Percentiles rank a stretch among this genome's conserved stretches.
phyloP scores from a whole-genome alignment of 257 asterid species.

The Ilex aquifolium region DNA sequence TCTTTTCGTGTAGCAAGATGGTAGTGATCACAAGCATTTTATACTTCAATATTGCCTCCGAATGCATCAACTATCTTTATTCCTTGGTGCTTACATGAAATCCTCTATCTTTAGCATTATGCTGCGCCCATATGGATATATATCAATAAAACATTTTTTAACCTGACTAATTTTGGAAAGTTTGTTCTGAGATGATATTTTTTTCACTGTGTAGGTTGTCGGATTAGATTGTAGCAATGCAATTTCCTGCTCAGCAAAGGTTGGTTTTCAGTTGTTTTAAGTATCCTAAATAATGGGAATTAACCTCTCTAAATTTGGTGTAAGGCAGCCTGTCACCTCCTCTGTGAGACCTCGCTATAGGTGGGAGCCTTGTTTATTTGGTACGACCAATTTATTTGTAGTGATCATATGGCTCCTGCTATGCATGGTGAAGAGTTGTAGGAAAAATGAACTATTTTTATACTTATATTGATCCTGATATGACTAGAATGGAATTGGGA shows the following conservation, averaged over 20 bases:
- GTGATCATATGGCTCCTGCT: neutral
- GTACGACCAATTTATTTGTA: neutral
- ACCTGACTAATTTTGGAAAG: neutral
- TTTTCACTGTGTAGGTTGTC: conserved; percentile 53
- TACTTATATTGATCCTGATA: neutral
- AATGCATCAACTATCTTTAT: too few species aligned
- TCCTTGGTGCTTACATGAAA: neutral
- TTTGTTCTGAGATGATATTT: conserved; percentile 11
- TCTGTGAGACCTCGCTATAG: too few species aligned
- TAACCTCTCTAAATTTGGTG: too few species aligned
- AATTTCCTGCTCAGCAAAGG: conserved; percentile 95
- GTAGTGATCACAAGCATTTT: too few species aligned
- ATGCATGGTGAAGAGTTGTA: neutral
- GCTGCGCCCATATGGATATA: neutral
- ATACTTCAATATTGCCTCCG: too few species aligned
- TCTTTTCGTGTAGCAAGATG: neutral
- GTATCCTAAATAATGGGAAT: too few species aligned
- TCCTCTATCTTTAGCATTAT: neutral
- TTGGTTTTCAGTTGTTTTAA: conserved; percentile 12
- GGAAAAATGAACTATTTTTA: neutral
- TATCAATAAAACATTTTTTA: neutral
- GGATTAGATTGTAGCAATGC: conserved; percentile 96
- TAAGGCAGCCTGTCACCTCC: too few species aligned
- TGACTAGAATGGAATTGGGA: neutral
- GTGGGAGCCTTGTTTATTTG: neutral